These are phyloP conservation scores for Simplicillium aogashimaense DNA, from an alignment of 2,329 filamentous ascomycete species.

Conservation along the genomic window DNA sequence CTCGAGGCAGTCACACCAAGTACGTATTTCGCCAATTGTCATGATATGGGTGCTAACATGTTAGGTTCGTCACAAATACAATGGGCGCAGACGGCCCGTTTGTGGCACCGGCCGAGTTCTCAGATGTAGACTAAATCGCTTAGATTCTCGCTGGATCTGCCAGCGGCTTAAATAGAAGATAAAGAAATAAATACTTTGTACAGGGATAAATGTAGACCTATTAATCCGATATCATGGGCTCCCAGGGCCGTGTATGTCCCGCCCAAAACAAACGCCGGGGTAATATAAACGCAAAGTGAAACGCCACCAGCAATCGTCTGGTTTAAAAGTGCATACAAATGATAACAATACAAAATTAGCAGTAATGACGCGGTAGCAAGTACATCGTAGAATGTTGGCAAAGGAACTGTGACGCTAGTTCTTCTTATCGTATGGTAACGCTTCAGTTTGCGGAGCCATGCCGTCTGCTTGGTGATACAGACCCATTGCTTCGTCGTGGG, in stretches of 20 bases:
- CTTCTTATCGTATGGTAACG: slow-evolving; percentile 10
- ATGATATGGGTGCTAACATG: slow-evolving; percentile 3
- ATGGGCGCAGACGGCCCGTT: slow-evolving; percentile 24
- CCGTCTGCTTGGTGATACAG: slow-evolving; percentile 22
- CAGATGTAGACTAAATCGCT: slow-evolving; percentile 19
- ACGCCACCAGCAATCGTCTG: not conserved
- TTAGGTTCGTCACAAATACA: slow-evolving; percentile 32
- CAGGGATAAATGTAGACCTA: not conserved
- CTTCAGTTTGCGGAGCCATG: slow-evolving; percentile 5
- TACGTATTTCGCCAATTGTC: slow-evolving; percentile 21
- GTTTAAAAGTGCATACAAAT: not conserved
- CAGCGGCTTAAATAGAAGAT: slow-evolving; percentile 1
- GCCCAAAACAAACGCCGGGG: too few relatives aligned
- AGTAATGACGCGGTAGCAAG: not conserved
- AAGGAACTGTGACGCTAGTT: not conserved
- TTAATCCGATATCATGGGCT: too few relatives aligned
- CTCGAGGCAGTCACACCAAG: slow-evolving; percentile 58
- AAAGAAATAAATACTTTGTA: slow-evolving; percentile 1
- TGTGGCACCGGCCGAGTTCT: slow-evolving; percentile 23
- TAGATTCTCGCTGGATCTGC: not conserved
- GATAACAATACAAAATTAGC: not conserved
- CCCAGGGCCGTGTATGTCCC: too few relatives aligned
- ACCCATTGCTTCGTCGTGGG: slow-evolving; percentile 18
- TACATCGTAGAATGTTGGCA: not conserved
- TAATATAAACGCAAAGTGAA: not conserved